A percentile compares a stretch with the other conserved stretches of the same genome.
Evolutionary conservation across 2,329 filamentous ascomycete genomes (phyloP).

Genomic region (Colletotrichum somersetense): DNA sequence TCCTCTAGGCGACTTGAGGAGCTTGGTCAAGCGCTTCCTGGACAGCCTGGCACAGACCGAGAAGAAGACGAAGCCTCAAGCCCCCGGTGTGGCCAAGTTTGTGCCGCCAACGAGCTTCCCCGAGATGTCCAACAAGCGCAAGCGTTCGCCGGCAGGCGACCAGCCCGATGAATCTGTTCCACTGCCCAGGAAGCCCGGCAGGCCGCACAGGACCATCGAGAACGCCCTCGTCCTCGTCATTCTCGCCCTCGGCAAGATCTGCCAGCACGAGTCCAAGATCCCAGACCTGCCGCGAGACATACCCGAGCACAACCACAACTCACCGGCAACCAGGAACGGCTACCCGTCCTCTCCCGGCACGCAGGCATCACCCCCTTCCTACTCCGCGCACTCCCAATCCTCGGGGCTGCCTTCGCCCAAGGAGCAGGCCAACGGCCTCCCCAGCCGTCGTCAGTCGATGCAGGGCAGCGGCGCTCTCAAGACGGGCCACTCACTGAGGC

Average conservation of each 20-base stretch:
- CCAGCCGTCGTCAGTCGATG: constrained; percentile 65
- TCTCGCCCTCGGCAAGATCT: constrained; percentile 89
- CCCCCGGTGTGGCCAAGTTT: constrained; percentile 48
- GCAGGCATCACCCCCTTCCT: constrained; percentile 67
- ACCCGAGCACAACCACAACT: constrained; percentile 55
- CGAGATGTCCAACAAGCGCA: constrained; percentile 60
- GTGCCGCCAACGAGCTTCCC: constrained; percentile 41
- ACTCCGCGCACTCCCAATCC: constrained; percentile 59
- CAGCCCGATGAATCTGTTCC: constrained; percentile 26
- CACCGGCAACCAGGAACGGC: constrained; percentile 60
- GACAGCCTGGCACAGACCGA: constrained; percentile 56
- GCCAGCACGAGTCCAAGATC: constrained; percentile 66
- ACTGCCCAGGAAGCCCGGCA: constrained; percentile 54
- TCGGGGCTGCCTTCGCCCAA: constrained; percentile 66
- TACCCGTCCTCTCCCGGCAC: constrained; percentile 61
- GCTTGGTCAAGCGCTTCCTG: constrained; percentile 66
- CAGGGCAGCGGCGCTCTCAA: constrained; percentile 53
- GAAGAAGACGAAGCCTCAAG: constrained; percentile 33
- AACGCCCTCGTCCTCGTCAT: constrained; percentile 87
- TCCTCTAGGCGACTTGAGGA: constrained; percentile 64
- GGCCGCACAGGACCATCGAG: constrained; percentile 75
- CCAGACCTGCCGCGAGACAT: constrained; percentile 60
- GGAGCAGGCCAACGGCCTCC: constrained; percentile 58
- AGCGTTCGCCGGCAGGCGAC: constrained; percentile 61
- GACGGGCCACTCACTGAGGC: constrained; percentile 48